phyloP scores from a whole-genome alignment of 192 early-diverging fungal genomes.

The Entomortierella chlamydospora region DNA sequence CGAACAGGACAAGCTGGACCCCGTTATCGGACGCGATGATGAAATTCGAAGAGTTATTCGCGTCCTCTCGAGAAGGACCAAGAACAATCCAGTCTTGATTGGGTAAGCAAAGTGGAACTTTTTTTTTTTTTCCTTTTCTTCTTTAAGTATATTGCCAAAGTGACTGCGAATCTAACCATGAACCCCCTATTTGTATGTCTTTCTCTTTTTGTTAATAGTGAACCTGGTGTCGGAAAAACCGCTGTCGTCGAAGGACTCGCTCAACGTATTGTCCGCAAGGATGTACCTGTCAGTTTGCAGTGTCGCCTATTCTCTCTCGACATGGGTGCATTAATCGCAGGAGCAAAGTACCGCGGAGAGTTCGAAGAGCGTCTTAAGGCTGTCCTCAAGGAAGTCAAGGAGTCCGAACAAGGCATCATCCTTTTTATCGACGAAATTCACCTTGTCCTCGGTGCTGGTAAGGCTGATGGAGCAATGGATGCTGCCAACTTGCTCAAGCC shows the following conservation, averaged over 20 bases:
- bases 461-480: constrained; percentile 92
- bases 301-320: constrained; percentile 90
- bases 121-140: not conserved
- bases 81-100: constrained; percentile 92
- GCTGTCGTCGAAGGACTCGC: constrained; percentile 96
- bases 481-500: constrained; percentile 98
- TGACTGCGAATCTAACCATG: not conserved
- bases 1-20: constrained; percentile 92
- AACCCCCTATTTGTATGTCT: constrained; percentile 50
- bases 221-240: constrained; percentile 86
- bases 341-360: constrained; percentile 97
- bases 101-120: constrained; percentile 59
- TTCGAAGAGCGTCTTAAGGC: constrained; percentile 98
- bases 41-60: constrained; percentile 96
- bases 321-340: constrained; percentile 94
- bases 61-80: constrained; percentile 89
- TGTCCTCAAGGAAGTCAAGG: constrained; percentile 94
- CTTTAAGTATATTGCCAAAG: not conserved
- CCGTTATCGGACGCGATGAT: constrained; percentile 96
- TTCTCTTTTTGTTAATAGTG: constrained; percentile 62
- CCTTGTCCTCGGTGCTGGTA: constrained; percentile 93
- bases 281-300: constrained; percentile 91
- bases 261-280: constrained; percentile 91
- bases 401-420: constrained; percentile 89
- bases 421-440: constrained; percentile 99